A percentile compares a stretch with the other conserved stretches of the same genome.
Evolutionary conservation across 352 stramenopile species (phyloP).

Genomic region (Globisporangium radiosum): DNA sequence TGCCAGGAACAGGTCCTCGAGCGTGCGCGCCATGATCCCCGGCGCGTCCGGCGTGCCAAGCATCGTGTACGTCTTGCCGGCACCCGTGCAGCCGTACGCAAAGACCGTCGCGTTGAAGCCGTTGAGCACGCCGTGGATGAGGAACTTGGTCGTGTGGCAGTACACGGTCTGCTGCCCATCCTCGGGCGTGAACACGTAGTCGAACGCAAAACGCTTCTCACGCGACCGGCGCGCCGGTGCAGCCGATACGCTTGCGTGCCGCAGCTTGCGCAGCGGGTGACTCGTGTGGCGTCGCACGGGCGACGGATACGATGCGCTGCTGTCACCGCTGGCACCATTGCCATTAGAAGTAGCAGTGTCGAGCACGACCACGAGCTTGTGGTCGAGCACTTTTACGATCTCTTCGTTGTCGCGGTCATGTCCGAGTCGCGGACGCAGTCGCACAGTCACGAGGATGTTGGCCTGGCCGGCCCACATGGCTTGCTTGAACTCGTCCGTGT

Average conservation of each 20-base stretch:
- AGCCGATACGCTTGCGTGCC: slow-evolving; percentile 21
- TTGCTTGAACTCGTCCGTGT: slow-evolving; percentile 61
- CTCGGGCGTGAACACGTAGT: slow-evolving; percentile 75
- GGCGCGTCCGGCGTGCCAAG: slow-evolving; percentile 73
- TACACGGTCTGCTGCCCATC: slow-evolving; percentile 81
- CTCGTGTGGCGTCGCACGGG: slow-evolving; percentile 18
- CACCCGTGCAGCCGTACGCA: slow-evolving; percentile 85
- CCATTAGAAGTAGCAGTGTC: slow-evolving; percentile 20
- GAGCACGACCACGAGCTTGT: slow-evolving; percentile 82
- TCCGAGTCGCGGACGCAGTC: slow-evolving; percentile 70
- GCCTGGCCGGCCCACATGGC: slow-evolving; percentile 84
- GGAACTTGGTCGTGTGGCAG: slow-evolving; percentile 78
- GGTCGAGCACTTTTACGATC: slow-evolving; percentile 81
- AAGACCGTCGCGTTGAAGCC: slow-evolving; percentile 91
- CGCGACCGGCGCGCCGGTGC: slow-evolving; percentile 19
- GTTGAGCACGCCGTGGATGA: slow-evolving; percentile 85
- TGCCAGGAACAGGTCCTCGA: slow-evolving; percentile 80
- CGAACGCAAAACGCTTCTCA: slow-evolving; percentile 88
- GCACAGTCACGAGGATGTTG: slow-evolving; percentile 87
- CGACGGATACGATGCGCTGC: neutral
- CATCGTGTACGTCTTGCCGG: slow-evolving; percentile 91
- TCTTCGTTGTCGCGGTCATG: slow-evolving; percentile 65
- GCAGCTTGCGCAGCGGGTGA: slow-evolving; percentile 27
- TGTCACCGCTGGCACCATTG: neutral
- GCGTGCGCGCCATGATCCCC: slow-evolving; percentile 85